A percentile compares a stretch with the other conserved stretches of the same genome.
These are phyloP conservation scores for Roridomyces roridus DNA, from an alignment of 768 basidiomycete species.

Conservation along the genomic window DNA sequence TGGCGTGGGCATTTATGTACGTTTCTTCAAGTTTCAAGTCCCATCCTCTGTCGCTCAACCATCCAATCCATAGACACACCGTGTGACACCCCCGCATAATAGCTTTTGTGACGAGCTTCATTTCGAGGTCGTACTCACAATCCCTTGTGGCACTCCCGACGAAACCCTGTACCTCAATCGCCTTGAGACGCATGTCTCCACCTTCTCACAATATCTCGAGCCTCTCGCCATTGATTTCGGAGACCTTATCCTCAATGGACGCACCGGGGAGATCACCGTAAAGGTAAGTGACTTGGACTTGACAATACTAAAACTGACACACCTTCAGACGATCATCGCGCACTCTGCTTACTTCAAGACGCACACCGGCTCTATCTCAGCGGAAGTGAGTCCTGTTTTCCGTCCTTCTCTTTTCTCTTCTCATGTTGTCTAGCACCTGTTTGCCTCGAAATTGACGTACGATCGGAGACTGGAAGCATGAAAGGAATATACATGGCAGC, in stretches of 20 bases:
- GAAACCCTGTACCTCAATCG: constrained; percentile 43
- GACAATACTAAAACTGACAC: neutral
- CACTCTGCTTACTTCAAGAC: no score
- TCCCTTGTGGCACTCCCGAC: constrained; percentile 43
- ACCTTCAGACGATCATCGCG: no score
- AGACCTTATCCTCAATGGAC: constrained; percentile 37
- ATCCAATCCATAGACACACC: neutral
- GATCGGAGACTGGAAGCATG: constrained; percentile 42
- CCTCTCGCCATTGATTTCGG: constrained; percentile 46
- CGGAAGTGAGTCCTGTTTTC: no score
- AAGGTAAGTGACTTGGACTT: constrained; percentile 30
- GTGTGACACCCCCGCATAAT: no score
- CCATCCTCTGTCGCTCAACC: neutral
- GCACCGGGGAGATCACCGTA: constrained; percentile 37
- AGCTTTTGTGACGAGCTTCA: constrained; percentile 25
- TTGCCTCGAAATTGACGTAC: constrained; percentile 21
- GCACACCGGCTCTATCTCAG: no score
- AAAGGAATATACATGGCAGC: constrained; percentile 46
- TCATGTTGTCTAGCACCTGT: constrained; percentile 28
- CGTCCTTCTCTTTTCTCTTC: neutral
- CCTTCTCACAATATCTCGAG: constrained; percentile 41
- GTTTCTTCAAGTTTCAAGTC: neutral
- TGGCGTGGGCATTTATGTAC: constrained; percentile 43
- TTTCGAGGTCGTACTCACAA: constrained; percentile 40
- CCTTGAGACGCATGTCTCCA: constrained; percentile 47